Evolutionary conservation across 2,329 filamentous ascomycete genomes (phyloP).

Genomic region (Aspergillus quadricinctus): DNA sequence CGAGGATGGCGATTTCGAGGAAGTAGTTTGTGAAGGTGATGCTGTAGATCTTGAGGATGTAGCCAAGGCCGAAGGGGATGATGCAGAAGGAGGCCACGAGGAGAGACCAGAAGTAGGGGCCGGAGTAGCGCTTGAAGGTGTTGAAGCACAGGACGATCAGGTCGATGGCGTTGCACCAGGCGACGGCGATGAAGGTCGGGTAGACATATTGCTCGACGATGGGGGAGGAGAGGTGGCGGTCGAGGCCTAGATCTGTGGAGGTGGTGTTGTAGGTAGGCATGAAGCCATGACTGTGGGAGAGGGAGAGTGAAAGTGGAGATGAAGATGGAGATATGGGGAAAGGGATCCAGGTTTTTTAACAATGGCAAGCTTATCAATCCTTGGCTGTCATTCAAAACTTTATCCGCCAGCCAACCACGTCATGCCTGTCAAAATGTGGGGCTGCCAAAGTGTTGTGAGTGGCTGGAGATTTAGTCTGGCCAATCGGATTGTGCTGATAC

Average conservation of each 20-base stretch:
- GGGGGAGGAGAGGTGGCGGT: neutral
- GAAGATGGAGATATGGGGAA: neutral
- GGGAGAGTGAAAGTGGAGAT: neutral
- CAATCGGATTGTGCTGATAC: neutral
- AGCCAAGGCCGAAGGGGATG: constrained; percentile 43
- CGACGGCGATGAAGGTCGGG: constrained; percentile 38
- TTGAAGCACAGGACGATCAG: constrained; percentile 44
- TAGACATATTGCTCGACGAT: constrained; percentile 26
- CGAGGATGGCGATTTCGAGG: constrained; percentile 35
- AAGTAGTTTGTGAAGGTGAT: constrained; percentile 32
- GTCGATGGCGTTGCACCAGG: constrained; percentile 48
- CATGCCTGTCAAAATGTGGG: neutral
- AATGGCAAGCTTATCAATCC: no score
- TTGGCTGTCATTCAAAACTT: no score
- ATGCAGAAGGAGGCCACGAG: constrained; percentile 41
- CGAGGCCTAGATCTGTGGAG: constrained; percentile 5
- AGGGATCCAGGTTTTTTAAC: no score
- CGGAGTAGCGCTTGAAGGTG: constrained; percentile 43
- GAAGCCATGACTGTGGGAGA: constrained; percentile 1
- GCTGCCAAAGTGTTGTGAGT: neutral
- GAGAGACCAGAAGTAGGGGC: constrained; percentile 48
- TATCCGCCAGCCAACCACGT: constrained; percentile 1
- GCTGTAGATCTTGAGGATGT: constrained; percentile 42
- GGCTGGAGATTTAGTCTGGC: neutral
- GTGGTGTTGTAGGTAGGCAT: constrained; percentile 10